Evolutionary conservation across 2,329 filamentous ascomycete species (phyloP).

Genomic region (Sarocladium strictum): DNA sequence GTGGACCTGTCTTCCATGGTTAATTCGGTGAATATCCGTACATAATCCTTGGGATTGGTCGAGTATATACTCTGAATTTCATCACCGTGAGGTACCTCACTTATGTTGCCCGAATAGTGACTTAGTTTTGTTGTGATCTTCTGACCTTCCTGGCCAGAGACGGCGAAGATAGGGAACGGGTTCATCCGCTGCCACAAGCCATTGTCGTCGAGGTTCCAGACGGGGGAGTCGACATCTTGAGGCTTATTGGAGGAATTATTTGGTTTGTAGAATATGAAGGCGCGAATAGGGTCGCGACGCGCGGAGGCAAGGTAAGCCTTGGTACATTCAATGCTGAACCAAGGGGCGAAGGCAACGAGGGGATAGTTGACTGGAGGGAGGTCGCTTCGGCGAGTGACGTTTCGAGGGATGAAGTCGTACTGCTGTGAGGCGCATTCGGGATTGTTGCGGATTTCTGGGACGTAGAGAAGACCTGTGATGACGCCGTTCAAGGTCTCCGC

Average conservation of each 20-base stretch:
- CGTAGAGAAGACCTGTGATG: conserved; percentile 77
- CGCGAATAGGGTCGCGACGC: conserved; percentile 52
- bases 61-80: conserved; percentile 50
- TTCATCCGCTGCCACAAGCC: conserved; percentile 67
- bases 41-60: conserved; percentile 50
- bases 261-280: conserved; percentile 58
- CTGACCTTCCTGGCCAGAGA: conserved; percentile 61
- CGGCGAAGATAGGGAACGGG: conserved; percentile 75
- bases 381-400: conserved; percentile 67
- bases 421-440: conserved; percentile 60
- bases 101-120: conserved; percentile 72
- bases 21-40: conserved; percentile 54
- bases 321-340: conserved; percentile 71
- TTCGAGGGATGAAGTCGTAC: conserved; percentile 61
- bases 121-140: conserved; percentile 66
- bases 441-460: conserved; percentile 59
- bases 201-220: conserved; percentile 67
- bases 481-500: conserved; percentile 51
- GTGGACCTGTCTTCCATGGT: conserved; percentile 38
- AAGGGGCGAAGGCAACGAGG: conserved; percentile 78
- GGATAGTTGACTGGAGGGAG: conserved; percentile 65
- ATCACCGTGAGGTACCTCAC: conserved; percentile 50
- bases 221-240: conserved; percentile 54
- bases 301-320: conserved; percentile 62
- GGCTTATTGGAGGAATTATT: conserved; percentile 53